Evolutionary conservation across 208 protist species (phyloP).

Genomic region (Angomonas ambiguus): DNA sequence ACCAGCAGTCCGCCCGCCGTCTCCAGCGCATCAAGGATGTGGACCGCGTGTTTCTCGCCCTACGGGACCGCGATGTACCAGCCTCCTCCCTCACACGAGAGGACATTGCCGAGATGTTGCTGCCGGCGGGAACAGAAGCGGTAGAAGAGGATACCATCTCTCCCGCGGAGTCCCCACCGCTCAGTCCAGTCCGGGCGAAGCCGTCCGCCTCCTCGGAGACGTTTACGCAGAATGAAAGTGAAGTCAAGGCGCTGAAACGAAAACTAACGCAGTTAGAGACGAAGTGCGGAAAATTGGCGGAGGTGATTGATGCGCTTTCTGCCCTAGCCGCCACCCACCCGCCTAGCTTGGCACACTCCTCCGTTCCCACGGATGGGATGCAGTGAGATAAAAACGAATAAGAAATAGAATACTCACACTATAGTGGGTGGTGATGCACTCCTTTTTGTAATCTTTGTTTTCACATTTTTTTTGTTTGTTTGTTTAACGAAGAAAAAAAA

Average conservation of each 20-base stretch:
- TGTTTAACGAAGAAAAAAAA: neutral
- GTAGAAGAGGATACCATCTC: neutral
- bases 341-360: slow-evolving; percentile 36
- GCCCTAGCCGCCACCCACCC: slow-evolving; percentile 36
- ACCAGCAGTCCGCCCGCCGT: slow-evolving; percentile 31
- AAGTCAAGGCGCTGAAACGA: slow-evolving; percentile 7
- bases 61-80: slow-evolving; percentile 32
- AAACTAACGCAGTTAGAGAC: neutral
- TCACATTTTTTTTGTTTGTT: neutral
- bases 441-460: neutral
- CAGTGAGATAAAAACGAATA: neutral
- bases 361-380: neutral
- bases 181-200: neutral
- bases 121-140: slow-evolving; percentile 5
- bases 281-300: slow-evolving; percentile 24
- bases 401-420: slow-evolving; percentile 1
- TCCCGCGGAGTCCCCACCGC: neutral
- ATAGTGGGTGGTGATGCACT: neutral
- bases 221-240: neutral
- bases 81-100: slow-evolving; percentile 45
- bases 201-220: neutral
- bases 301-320: slow-evolving; percentile 35
- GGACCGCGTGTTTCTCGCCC: slow-evolving; percentile 42
- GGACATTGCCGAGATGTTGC: slow-evolving; percentile 46
- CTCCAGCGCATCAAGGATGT: slow-evolving; percentile 57